phyloP scores from a whole-genome alignment of 768 basidiomycete species.

The Pisolithus marmoratus region DNA sequence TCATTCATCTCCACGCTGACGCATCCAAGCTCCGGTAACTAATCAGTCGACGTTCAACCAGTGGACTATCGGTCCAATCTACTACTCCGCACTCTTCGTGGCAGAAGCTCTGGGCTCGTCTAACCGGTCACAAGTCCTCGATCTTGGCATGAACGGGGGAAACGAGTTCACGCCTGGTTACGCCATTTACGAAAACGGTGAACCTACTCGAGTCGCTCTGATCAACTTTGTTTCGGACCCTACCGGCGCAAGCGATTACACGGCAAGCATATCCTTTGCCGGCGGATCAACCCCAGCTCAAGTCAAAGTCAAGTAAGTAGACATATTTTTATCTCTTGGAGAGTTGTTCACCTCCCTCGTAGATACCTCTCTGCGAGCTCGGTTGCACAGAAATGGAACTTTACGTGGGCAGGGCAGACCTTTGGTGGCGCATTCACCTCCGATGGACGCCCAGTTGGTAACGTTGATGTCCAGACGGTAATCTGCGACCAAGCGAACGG shows the following conservation, averaged over 20 bases:
- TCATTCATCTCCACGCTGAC: constrained; percentile 1
- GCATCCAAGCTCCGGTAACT: constrained; percentile 41
- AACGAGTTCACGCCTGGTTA: constrained; percentile 52
- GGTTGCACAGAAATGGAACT: constrained; percentile 56
- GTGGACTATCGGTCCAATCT: constrained; percentile 72
- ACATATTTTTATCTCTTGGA: neutral
- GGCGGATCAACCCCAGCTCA: constrained; percentile 40
- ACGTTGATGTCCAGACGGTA: constrained; percentile 50
- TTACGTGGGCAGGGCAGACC: constrained; percentile 78
- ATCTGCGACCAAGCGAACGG: constrained; percentile 49
- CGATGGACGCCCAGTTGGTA: constrained; percentile 62
- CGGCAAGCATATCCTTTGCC: constrained; percentile 40
- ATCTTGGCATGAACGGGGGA: constrained; percentile 49
- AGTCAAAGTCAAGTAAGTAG: constrained; percentile 49
- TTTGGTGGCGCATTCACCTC: constrained; percentile 55
- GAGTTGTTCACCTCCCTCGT: neutral
- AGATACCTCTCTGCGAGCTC: constrained; percentile 55
- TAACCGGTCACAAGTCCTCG: constrained; percentile 60
- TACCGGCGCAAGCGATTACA: constrained; percentile 48
- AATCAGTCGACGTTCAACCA: constrained; percentile 53
- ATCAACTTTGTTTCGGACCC: constrained; percentile 70
- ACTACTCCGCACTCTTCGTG: constrained; percentile 66
- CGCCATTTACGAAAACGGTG: constrained; percentile 68
- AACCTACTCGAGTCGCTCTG: constrained; percentile 54
- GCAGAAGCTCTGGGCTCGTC: constrained; percentile 67